These are phyloP conservation scores for Drechslerella dactyloides DNA, from an alignment of 2,329 filamentous ascomycete species.

Conservation along the genomic window DNA sequence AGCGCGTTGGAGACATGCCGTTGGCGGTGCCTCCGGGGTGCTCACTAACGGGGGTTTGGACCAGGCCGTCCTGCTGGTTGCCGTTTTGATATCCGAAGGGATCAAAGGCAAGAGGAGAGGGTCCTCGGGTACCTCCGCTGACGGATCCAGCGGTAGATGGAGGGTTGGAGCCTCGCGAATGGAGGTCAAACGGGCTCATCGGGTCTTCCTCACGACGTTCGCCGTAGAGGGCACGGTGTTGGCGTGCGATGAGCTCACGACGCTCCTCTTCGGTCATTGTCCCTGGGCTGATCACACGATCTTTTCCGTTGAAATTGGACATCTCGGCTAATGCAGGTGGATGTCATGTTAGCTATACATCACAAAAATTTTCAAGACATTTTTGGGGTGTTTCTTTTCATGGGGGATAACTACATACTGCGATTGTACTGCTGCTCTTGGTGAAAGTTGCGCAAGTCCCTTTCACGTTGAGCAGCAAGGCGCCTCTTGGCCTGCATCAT, in stretches of 20 bases:
- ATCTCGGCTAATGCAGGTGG: conserved; percentile 68
- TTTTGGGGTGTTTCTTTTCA: not conserved
- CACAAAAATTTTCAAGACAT: conserved; percentile 55
- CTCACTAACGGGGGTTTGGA: conserved; percentile 56
- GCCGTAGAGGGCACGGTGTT: conserved; percentile 92
- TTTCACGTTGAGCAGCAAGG: conserved; percentile 98
- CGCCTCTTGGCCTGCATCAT: conserved; percentile 99
- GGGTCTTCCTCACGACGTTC: conserved; percentile 57
- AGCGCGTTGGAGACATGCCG: conserved; percentile 61
- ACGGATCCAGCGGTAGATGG: conserved; percentile 57
- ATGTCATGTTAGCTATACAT: conserved; percentile 55
- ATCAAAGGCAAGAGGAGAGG: conserved; percentile 55
- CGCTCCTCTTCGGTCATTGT: conserved; percentile 94
- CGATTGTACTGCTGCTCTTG: conserved; percentile 99
- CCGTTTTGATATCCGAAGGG: conserved; percentile 53
- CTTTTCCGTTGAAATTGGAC: conserved; percentile 73
- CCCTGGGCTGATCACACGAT: conserved; percentile 82
- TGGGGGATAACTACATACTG: conserved; percentile 71
- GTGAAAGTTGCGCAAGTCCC: conserved; percentile 98
- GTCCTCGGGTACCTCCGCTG: conserved; percentile 55
- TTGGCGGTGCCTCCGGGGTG: conserved; percentile 51
- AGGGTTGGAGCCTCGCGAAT: conserved; percentile 47
- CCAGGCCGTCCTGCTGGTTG: conserved; percentile 51
- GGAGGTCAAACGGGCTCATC: conserved; percentile 36
- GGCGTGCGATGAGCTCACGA: conserved; percentile 91